Percentiles rank a stretch among this genome's conserved stretches.
phyloP scores from a whole-genome alignment of 805 yeast genomes.

The Millerozyma acaciae region DNA sequence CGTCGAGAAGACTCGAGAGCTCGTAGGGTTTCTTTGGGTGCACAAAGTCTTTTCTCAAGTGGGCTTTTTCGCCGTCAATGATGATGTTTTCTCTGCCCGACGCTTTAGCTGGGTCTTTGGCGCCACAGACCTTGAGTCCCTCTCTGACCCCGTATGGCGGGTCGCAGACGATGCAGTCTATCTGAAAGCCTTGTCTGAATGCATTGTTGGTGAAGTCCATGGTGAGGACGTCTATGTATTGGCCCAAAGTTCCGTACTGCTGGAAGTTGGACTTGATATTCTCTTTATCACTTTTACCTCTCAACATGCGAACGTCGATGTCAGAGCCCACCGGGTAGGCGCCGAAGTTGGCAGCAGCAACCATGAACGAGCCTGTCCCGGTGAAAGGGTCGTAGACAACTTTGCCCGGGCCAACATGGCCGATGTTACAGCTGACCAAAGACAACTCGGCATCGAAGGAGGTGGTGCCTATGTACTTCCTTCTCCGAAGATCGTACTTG shows the following conservation, averaged over 20 bases:
- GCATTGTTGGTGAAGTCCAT: constrained; percentile 96
- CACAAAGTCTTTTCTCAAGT: constrained; percentile 72
- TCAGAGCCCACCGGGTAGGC: constrained; percentile 83
- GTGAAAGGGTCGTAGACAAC: constrained; percentile 91
- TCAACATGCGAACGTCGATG: constrained; percentile 75
- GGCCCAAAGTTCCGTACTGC: constrained; percentile 58
- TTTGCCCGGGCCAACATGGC: constrained; percentile 61
- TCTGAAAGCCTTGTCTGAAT: constrained; percentile 52
- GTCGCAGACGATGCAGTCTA: constrained; percentile 88
- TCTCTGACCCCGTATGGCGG: constrained; percentile 98
- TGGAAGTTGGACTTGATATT: constrained; percentile 64
- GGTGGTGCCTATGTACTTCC: constrained; percentile 92
- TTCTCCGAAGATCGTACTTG: constrained; percentile 70
- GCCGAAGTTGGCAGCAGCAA: constrained; percentile 83
- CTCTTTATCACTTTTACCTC: constrained; percentile 58
- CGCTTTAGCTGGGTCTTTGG: constrained; percentile 61
- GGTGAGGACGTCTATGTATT: constrained; percentile 71
- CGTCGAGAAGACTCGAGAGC: constrained; percentile 71
- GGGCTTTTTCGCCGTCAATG: constrained; percentile 80
- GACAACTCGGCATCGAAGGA: constrained; percentile 94
- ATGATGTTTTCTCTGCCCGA: constrained; percentile 67
- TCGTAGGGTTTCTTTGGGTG: constrained; percentile 92
- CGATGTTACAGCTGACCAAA: constrained; percentile 81
- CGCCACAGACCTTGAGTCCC: constrained; percentile 90
- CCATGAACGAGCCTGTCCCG: constrained; percentile 92